These are phyloP conservation scores for Ascoidea tarda DNA, from an alignment of 805 yeast species.

Conservation along the genomic window DNA sequence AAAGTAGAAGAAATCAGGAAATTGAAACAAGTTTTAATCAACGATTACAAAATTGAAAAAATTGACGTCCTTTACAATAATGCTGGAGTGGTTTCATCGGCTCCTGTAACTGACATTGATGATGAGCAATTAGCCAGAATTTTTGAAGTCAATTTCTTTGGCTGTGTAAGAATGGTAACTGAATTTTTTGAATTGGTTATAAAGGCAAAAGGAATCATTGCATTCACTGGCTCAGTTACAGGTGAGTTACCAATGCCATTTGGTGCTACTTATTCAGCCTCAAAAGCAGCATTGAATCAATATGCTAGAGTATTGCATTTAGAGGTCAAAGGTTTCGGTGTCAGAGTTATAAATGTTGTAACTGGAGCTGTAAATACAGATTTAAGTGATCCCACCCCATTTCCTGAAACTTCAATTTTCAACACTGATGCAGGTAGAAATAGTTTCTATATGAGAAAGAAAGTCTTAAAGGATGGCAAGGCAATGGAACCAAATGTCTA, in stretches of 20 bases:
- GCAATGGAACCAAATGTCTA: conserved; percentile 51
- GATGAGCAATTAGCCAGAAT: conserved; percentile 37
- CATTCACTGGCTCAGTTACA: conserved; percentile 61
- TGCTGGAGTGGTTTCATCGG: conserved; percentile 67
- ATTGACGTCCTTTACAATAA: conserved; percentile 56
- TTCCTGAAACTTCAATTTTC: conserved; percentile 41
- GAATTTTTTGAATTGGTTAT: conserved; percentile 42
- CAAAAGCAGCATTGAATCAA: conserved; percentile 66
- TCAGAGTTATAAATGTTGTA: conserved; percentile 49
- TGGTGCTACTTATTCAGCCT: conserved; percentile 47
- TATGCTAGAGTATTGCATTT: conserved; percentile 47
- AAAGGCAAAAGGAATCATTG: conserved; percentile 51
- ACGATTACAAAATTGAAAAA: conserved; percentile 28
- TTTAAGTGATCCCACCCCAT: conserved; percentile 40
- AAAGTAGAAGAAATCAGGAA: conserved; percentile 29
- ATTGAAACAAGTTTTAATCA: conserved; percentile 27
- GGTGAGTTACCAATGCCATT: conserved; percentile 60
- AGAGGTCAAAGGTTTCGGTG: conserved; percentile 62
- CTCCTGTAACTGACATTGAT: conserved; percentile 52
- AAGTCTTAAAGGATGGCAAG: conserved; percentile 40
- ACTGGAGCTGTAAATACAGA: conserved; percentile 69
- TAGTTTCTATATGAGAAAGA: conserved; percentile 34
- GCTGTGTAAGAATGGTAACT: conserved; percentile 48
- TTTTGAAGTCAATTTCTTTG: conserved; percentile 54
- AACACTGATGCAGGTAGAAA: conserved; percentile 32